Base-by-base conservation (phyloP, 257 asterid genomes). In the Gardenia jasminoides region DNA sequence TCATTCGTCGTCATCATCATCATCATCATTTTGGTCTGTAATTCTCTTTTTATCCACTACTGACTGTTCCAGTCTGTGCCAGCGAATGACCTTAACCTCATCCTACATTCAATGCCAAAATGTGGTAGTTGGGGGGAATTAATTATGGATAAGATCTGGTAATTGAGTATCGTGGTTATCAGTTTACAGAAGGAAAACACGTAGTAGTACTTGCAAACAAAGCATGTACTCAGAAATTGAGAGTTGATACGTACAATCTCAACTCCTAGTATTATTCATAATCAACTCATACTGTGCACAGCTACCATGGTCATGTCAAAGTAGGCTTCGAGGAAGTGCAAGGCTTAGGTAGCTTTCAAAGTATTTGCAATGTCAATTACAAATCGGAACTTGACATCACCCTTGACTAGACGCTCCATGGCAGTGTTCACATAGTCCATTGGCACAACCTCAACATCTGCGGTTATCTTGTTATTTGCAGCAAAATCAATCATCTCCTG, bases 401-500 rank as follows among this genome's bases (percentile, higher is more conserved):
- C 72, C 70, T 76, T 76, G 13, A 72, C 72, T 7, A 76, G 79
- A 9, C 79, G 41, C 2, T 33, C 39, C 74, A 77, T 67, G 24
- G 75, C 80, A 22, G 62, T 46, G 54, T 78, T 78, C 43, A 78
- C 76, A 36, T 78, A 54, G 16, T n/a, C 68, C 76, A 78, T 69
- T 7, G 68, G 10, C 2, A 78, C 36, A 68, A 78, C 22, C 31
- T 78, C 81, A 69, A 68, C 67, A 22, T 78, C 74, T 22, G 81
- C 81, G 6, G 76, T 68, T 31, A 78, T 78, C 0, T 68, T 68
- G 68, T 78, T 52, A 4, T 54, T 12, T 36, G 76, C 81, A 10
- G 81, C 81, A 54, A 78, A 78, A 50, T 78, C 76, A 67, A 78
- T 69, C 81, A 78, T 67, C 39, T 78, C 81, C 39, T 78, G 76